Percentiles rank a stretch among this genome's conserved stretches.
phyloP scores from a whole-genome alignment of 441 rosid genomes.

The Pelargonium cotyledonis region DNA sequence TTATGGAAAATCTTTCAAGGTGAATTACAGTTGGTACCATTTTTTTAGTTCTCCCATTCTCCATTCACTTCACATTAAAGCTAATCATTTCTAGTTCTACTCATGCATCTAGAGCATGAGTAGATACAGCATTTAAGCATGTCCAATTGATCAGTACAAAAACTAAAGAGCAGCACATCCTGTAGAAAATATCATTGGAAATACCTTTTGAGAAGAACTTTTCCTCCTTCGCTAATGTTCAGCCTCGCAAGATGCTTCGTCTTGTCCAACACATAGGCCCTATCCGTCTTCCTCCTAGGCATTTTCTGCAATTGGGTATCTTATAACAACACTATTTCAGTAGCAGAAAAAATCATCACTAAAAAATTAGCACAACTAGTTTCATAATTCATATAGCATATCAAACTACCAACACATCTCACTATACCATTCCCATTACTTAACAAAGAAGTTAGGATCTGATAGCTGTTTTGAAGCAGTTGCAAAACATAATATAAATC shows the following conservation, averaged over 20 bases:
- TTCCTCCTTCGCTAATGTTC: constrained; percentile 66
- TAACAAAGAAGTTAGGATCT: not conserved
- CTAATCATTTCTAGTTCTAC: not conserved
- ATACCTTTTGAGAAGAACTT: constrained; percentile 77
- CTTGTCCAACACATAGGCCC: constrained; percentile 82
- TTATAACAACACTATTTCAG: constrained; percentile 41
- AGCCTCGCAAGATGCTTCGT: constrained; percentile 81
- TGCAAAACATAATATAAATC: no score
- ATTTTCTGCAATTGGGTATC: constrained; percentile 97
- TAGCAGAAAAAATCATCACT: constrained; percentile 6
- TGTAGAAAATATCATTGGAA: not conserved
- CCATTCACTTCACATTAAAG: not conserved
- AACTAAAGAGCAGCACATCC: not conserved
- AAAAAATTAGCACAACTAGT: not conserved
- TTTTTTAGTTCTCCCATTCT: not conserved
- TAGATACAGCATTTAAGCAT: not conserved
- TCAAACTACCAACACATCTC: not conserved
- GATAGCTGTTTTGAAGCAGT: not conserved
- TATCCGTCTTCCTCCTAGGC: constrained; percentile 92
- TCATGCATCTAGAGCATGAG: not conserved
- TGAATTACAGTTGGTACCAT: not conserved
- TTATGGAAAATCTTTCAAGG: not conserved
- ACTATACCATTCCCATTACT: not conserved
- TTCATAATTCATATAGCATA: not conserved
- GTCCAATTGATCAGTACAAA: not conserved